These are phyloP conservation scores for Ustulina deusta DNA, from an alignment of 2,329 filamentous ascomycete genomes.

Conservation along the genomic window DNA sequence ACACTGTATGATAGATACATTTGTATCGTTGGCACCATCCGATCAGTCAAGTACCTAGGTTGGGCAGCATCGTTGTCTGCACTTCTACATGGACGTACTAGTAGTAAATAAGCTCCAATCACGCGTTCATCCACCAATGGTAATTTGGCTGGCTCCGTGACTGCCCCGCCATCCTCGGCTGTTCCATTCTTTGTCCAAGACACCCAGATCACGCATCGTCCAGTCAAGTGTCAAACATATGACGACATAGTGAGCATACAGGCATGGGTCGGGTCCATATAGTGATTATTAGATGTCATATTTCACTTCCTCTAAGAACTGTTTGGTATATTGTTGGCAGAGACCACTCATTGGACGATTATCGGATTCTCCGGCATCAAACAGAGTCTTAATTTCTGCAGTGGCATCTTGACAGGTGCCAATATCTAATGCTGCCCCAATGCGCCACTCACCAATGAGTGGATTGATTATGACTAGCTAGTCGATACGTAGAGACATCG, in stretches of 20 bases:
- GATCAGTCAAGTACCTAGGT: neutral
- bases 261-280: too few species aligned
- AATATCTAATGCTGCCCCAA: neutral
- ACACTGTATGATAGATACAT: neutral
- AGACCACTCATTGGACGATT: neutral
- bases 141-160: neutral
- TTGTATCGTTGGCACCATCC: neutral
- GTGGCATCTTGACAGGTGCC: neutral
- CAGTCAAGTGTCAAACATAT: neutral
- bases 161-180: neutral
- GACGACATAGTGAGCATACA: neutral
- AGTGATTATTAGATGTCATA: neutral
- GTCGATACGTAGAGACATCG: neutral
- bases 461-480: neutral
- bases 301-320: neutral
- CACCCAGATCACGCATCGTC: too few species aligned
- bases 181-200: neutral
- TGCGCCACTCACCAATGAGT: neutral
- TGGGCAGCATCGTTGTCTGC: neutral
- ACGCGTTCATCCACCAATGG: neutral
- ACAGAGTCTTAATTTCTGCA: neutral
- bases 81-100: too few species aligned
- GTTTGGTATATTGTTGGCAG: neutral
- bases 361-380: neutral
- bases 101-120: too few species aligned